Evolutionary conservation across 768 basidiomycete species (phyloP).

Genomic region (Daedaleopsis nitida): DNA sequence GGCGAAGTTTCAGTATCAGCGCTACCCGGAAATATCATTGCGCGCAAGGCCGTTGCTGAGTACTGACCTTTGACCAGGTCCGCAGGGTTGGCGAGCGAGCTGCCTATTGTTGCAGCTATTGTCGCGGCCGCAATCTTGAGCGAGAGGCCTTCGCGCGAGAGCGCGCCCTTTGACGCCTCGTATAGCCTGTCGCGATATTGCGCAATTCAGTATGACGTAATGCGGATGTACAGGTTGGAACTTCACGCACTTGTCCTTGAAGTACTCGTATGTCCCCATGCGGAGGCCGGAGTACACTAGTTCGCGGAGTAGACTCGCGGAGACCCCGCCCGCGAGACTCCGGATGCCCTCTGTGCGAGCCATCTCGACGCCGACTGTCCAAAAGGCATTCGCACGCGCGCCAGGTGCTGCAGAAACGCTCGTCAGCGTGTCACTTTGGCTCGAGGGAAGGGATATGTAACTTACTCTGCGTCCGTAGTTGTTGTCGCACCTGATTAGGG

Average conservation of each 20-base stretch:
- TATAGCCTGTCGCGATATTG: conserved; percentile 22
- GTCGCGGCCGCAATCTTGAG: conserved; percentile 37
- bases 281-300: conserved; percentile 38
- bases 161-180: conserved; percentile 25
- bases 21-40: not conserved
- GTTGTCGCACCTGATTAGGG: conserved; percentile 36
- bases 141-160: conserved; percentile 33
- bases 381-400: conserved; percentile 33
- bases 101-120: conserved; percentile 35
- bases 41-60: not conserved
- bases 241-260: conserved; percentile 36
- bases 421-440: not conserved
- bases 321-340: conserved; percentile 36
- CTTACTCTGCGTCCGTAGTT: conserved; percentile 34
- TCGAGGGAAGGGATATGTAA: not conserved
- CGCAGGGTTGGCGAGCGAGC: conserved; percentile 37
- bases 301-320: conserved; percentile 39
- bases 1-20: not conserved
- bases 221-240: not conserved
- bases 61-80: conserved; percentile 37
- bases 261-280: conserved; percentile 40
- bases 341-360: conserved; percentile 33
- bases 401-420: conserved; percentile 28
- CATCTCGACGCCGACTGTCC: conserved; percentile 37
- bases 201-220: not conserved